phyloP scores from a whole-genome alignment of 2,329 filamentous ascomycete species.

The Thelonectria blattea region DNA sequence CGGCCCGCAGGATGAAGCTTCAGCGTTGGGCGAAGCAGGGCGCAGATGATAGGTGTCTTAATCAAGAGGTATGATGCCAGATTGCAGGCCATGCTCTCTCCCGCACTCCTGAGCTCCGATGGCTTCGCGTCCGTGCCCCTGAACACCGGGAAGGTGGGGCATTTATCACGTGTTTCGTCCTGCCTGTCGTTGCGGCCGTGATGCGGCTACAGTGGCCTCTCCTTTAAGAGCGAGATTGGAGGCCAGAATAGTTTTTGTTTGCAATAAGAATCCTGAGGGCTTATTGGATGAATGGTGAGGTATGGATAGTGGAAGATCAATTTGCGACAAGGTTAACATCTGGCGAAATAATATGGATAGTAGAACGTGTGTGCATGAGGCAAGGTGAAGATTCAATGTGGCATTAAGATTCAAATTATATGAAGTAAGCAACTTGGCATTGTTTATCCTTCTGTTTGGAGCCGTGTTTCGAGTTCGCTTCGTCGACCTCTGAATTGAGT shows the following conservation, averaged over 20 bases:
- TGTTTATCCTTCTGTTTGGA: too few relatives aligned
- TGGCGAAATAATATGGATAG: too few relatives aligned
- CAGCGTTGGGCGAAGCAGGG: slow-evolving; percentile 33
- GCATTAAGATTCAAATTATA: too few relatives aligned
- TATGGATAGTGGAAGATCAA: not conserved
- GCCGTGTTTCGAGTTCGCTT: too few relatives aligned
- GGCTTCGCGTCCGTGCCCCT: slow-evolving; percentile 37
- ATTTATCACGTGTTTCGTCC: slow-evolving; percentile 38
- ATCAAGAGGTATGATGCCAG: slow-evolving; percentile 51
- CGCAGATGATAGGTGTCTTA: slow-evolving; percentile 34
- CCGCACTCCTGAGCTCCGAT: slow-evolving; percentile 40
- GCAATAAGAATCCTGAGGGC: not conserved
- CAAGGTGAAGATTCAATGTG: not conserved
- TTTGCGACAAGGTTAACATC: too few relatives aligned
- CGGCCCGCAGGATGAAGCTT: slow-evolving; percentile 41
- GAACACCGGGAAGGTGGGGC: slow-evolving; percentile 33
- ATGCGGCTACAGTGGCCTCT: not conserved
- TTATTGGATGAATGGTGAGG: not conserved
- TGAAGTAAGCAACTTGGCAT: too few relatives aligned
- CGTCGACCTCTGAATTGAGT: too few relatives aligned
- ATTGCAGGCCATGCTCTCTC: slow-evolving; percentile 47
- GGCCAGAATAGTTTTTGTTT: not conserved
- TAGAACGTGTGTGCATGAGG: too few relatives aligned
- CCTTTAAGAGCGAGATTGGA: not conserved
- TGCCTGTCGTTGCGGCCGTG: not conserved